Evolutionary conservation across 331 rosid species (phyloP).

Genomic region (Malus hybrid): DNA sequence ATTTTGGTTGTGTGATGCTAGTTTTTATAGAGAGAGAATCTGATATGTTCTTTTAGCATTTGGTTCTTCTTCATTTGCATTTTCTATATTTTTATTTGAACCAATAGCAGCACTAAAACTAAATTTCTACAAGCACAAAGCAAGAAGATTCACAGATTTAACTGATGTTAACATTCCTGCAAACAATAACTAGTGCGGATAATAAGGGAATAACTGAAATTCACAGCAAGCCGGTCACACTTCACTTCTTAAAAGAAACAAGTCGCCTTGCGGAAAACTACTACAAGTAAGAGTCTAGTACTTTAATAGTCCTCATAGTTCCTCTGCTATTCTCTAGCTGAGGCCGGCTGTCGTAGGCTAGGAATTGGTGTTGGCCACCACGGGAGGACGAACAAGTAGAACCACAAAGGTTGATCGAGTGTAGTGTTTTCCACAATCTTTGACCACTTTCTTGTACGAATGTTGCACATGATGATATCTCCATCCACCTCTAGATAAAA

Average conservation of each 20-base stretch:
- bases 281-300: too few relatives aligned
- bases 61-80: neutral
- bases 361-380: neutral
- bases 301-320: too few relatives aligned
- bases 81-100: neutral
- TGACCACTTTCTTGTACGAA: neutral
- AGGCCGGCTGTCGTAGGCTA: neutral
- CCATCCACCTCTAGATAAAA: neutral
- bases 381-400: neutral
- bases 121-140: too few relatives aligned
- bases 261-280: too few relatives aligned
- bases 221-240: too few relatives aligned
- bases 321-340: too few relatives aligned
- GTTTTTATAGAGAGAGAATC: neutral
- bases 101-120: too few relatives aligned
- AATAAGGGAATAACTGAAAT: too few relatives aligned
- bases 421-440: neutral
- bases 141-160: too few relatives aligned
- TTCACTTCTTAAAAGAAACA: too few relatives aligned
- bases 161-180: too few relatives aligned
- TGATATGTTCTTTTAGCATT: neutral
- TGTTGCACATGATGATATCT: neutral
- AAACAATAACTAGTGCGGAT: too few relatives aligned
- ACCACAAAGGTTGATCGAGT: neutral
- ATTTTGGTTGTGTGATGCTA: neutral